Conservation (phyloP, 2,329 filamentous ascomycete genomes). For the Neonectria faginata region DNA sequence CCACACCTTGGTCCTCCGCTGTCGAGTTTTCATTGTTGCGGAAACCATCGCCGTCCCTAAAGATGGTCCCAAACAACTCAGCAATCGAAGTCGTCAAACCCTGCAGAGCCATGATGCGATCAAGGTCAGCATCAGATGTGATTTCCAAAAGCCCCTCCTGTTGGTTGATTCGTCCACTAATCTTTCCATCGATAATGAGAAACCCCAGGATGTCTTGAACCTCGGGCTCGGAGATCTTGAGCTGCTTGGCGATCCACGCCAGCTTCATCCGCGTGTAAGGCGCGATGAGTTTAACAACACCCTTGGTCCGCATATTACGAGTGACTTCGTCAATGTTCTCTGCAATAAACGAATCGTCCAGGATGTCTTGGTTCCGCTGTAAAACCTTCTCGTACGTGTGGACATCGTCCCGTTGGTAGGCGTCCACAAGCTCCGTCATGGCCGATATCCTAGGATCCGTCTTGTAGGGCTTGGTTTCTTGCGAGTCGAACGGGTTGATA, state of each 20-base stretch:
- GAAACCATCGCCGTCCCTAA: slow-evolving; percentile 83
- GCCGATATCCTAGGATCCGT: slow-evolving; percentile 93
- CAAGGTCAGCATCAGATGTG: slow-evolving; percentile 76
- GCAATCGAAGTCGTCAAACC: slow-evolving; percentile 78
- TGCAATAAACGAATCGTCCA: slow-evolving; percentile 94
- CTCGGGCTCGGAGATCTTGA: slow-evolving; percentile 86
- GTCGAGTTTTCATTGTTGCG: slow-evolving; percentile 45
- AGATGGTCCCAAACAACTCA: slow-evolving; percentile 75
- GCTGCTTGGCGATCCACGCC: slow-evolving; percentile 85
- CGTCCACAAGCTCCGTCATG: slow-evolving; percentile 97
- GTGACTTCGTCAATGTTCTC: slow-evolving; percentile 99
- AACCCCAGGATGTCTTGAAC: slow-evolving; percentile 97
- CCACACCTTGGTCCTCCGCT: slow-evolving; percentile 47
- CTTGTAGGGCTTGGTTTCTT: slow-evolving; percentile 98
- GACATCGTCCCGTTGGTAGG: slow-evolving; percentile 96
- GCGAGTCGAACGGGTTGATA: slow-evolving; percentile 98
- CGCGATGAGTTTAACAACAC: slow-evolving; percentile 90
- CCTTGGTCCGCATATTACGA: slow-evolving; percentile 97
- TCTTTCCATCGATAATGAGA: slow-evolving; percentile 89
- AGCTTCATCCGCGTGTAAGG: slow-evolving; percentile 95
- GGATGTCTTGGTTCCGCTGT: slow-evolving; percentile 86
- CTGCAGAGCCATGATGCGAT: slow-evolving; percentile 78
- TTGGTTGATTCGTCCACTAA: slow-evolving; percentile 91
- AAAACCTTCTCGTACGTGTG: slow-evolving; percentile 90
- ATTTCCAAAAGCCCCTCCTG: slow-evolving; percentile 86